A percentile compares a stretch with the other conserved stretches of the same genome.
phyloP scores from a whole-genome alignment of 257 asterid species.

The Verbena officinalis region DNA sequence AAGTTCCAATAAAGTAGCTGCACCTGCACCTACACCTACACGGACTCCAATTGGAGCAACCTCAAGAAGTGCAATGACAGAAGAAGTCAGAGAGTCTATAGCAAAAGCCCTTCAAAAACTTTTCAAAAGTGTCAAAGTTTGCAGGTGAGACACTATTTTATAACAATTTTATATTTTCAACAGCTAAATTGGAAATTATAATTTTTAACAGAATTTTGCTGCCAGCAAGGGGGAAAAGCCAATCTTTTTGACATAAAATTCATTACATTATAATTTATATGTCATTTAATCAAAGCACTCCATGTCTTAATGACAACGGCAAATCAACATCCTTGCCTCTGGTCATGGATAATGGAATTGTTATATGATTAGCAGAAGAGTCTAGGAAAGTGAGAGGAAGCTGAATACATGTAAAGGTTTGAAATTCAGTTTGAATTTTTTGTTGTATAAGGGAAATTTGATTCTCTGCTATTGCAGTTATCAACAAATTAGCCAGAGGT shows the following conservation, averaged over 20 bases:
- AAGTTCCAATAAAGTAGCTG: conserved; percentile 38
- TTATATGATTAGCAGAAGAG: neutral
- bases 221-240: conserved; percentile 3
- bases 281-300: neutral
- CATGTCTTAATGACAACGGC: too few relatives aligned
- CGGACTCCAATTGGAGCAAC: conserved; percentile 38
- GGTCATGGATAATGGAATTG: too few relatives aligned
- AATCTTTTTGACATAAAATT: neutral
- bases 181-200: neutral
- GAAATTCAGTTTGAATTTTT: conserved; percentile 28
- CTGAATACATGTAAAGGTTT: too few relatives aligned
- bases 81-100: conserved; percentile 64
- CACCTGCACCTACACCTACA: too few relatives aligned
- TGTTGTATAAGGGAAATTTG: conserved; percentile 3
- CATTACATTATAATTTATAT: neutral
- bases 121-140: conserved; percentile 66
- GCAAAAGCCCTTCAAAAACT: conserved; percentile 61
- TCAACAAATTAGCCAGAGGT: conserved; percentile 63
- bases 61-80: conserved; percentile 52
- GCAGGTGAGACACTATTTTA: conserved; percentile 60
- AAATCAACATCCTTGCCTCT: too few relatives aligned
- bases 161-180: conserved; percentile 8
- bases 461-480: conserved; percentile 48
- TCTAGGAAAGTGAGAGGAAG: too few relatives aligned
- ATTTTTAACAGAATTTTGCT: neutral